These are phyloP conservation scores for Mycena sp. DNA, from an alignment of 1,284 basidiomycete species.

Conservation along the genomic window DNA sequence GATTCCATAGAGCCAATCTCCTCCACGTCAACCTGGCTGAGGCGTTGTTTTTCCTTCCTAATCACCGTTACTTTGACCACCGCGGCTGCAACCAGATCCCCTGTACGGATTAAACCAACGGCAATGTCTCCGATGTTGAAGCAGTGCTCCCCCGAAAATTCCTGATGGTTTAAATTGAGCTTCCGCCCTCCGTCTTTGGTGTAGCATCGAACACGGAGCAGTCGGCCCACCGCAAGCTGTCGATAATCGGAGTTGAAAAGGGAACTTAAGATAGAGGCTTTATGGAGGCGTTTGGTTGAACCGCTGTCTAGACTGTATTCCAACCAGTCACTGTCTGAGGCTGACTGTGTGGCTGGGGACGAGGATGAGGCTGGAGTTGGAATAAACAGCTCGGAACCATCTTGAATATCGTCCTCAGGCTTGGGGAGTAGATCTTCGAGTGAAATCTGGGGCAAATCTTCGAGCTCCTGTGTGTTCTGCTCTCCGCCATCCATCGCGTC, in stretches of 20 bases:
- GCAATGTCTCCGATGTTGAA: not conserved
- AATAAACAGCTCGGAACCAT: no score
- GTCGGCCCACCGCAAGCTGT: not conserved
- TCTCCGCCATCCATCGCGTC: no score
- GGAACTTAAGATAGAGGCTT: not conserved
- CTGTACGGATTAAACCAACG: not conserved
- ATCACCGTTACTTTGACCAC: conserved; percentile 1
- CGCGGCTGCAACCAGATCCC: not conserved
- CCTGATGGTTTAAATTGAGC: not conserved
- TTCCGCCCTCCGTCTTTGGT: not conserved
- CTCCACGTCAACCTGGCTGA: not conserved
- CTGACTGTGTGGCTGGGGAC: not conserved
- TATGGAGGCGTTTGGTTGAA: conserved; percentile 1
- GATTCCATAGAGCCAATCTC: not conserved
- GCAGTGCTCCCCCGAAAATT: conserved; percentile 1
- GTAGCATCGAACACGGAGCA: conserved; percentile 9
- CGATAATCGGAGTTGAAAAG: conserved; percentile 10
- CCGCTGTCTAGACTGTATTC: not conserved
- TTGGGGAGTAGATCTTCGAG: conserved; percentile 3
- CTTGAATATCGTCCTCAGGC: not conserved
- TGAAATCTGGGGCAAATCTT: not conserved
- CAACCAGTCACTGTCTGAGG: conserved; percentile 2
- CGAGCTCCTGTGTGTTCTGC: not conserved
- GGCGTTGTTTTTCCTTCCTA: not conserved
- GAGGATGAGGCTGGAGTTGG: no score